These are phyloP conservation scores for Xylaria sp. DNA, from an alignment of 2,329 filamentous ascomycete species.

Conservation along the genomic window DNA sequence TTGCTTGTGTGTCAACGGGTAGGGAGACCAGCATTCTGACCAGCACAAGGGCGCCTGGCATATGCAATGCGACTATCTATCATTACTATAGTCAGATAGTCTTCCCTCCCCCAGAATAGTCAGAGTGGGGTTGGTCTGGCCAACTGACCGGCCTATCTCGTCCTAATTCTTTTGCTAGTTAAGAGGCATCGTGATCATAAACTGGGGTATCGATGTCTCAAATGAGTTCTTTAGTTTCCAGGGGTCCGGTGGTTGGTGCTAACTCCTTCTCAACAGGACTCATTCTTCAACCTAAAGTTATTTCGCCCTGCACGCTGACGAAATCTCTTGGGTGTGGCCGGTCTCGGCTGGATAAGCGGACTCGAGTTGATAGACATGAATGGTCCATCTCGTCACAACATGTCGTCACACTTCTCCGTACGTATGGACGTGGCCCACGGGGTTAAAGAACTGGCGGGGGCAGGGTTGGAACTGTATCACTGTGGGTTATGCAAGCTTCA, in stretches of 20 bases:
- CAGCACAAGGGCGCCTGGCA: conserved; percentile 30
- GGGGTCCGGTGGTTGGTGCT: not conserved
- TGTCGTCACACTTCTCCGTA: conserved; percentile 22
- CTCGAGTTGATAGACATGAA: conserved; percentile 6
- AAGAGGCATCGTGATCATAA: conserved; percentile 3
- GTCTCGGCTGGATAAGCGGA: conserved; percentile 14
- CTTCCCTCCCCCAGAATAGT: conserved; percentile 29
- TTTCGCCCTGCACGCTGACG: conserved; percentile 12
- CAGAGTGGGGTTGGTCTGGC: conserved; percentile 31
- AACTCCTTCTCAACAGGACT: not conserved
- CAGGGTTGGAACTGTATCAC: conserved; percentile 15
- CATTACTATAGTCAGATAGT: conserved; percentile 30
- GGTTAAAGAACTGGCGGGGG: conserved; percentile 12
- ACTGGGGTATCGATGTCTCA: not conserved
- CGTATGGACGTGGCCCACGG: conserved; percentile 10
- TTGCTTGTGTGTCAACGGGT: conserved; percentile 24
- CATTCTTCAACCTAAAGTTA: not conserved
- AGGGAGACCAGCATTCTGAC: conserved; percentile 15
- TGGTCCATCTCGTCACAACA: conserved; percentile 15
- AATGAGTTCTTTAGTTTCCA: not conserved
- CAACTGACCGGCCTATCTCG: conserved; percentile 8
- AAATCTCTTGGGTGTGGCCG: not conserved
- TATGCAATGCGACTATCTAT: conserved; percentile 36
- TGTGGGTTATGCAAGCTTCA: conserved; percentile 14
- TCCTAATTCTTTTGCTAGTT: not conserved